Conservation (phyloP, 768 basidiomycete species). For the Floccularia luteovirens region DNA sequence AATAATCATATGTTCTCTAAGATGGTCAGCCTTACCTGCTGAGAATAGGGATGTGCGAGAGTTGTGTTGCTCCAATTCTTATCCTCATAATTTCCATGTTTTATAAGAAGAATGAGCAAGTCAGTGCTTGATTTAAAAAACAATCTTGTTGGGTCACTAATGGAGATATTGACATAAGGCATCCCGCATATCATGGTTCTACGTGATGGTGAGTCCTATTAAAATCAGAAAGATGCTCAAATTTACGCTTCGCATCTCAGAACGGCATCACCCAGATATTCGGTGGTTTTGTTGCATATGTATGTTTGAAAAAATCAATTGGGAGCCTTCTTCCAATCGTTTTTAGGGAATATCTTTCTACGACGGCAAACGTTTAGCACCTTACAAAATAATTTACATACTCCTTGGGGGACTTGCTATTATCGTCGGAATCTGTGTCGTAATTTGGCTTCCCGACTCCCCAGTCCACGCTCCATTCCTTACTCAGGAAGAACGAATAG, state of each 20-base stretch:
- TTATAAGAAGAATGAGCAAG: conserved; percentile 64
- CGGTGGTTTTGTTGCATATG: conserved; percentile 61
- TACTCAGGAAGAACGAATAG: conserved; percentile 51
- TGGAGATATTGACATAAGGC: conserved; percentile 25
- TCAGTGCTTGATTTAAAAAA: conserved; percentile 5
- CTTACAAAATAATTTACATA: conserved; percentile 58
- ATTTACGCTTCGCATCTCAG: conserved; percentile 17
- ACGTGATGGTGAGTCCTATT: conserved; percentile 45
- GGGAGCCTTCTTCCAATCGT: background rate
- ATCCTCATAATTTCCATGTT: conserved; percentile 62
- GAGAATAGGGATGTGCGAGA: conserved; percentile 54
- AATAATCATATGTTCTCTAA: background rate
- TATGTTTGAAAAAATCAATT: conserved; percentile 8
- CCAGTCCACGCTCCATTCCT: conserved; percentile 53
- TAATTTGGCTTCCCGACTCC: conserved; percentile 59
- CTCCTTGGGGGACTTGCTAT: conserved; percentile 56
- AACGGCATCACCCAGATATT: conserved; percentile 53
- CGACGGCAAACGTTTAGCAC: conserved; percentile 34
- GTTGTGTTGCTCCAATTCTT: conserved; percentile 55
- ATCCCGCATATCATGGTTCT: conserved; percentile 56
- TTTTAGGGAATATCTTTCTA: conserved; percentile 50
- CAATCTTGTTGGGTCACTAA: background rate
- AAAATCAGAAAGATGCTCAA: background rate
- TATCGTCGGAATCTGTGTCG: conserved; percentile 44
- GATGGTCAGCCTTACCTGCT: background rate